Base-by-base conservation (phyloP, 208 protist genomes). In the Leishmania amazonensis region DNA sequence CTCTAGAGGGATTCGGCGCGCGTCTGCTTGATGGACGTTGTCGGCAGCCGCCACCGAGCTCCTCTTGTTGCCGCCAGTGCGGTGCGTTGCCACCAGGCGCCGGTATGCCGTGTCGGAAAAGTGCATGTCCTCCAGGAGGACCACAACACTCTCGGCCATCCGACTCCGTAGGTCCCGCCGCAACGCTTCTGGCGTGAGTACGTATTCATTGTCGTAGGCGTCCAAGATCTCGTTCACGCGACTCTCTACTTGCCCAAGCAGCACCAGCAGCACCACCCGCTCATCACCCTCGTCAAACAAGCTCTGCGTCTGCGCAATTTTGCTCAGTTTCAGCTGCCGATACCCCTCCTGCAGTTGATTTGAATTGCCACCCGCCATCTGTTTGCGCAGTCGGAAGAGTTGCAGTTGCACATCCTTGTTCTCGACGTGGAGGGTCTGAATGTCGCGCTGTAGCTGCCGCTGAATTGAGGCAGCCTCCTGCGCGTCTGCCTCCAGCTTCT, bases 371-470 rank as follows among this genome's bases (percentile, higher is more conserved):
- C 91, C 91, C 49, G 87, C 80, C 19, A 97, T 83, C 70, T 96
- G 88, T 83, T 98, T 98, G 8, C 91, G 91, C 31, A 98, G 79
- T 17, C 91, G 90, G 76, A 94, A 98, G 53, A 98, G 80, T 68
- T 94, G 93, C 31, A 97, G 85, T 62, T 98, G 93, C 83, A 97
- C 86, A 65, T 98, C 94, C 75, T 96, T 96, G 84, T 96, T 97
- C 76, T 98, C 95, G 35, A 95, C 88, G 57, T 90, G 89, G n/a
- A 96, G 82, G 9, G 74, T 86, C 76, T 91, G 89, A 21, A 92
- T 78, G 2, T 96, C 90, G 57, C 90, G 83, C 51, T 94, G 90
- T 54, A 90, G 81, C 17, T 79, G 84, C 13, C 76, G 73, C 21
- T 88, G 75, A 40, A 87, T 58, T 9, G 77, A n/a, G 42, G 81